These are phyloP conservation scores for Ascochyta rabiei DNA, from an alignment of 2,329 filamentous ascomycete species.

Conservation along the genomic window DNA sequence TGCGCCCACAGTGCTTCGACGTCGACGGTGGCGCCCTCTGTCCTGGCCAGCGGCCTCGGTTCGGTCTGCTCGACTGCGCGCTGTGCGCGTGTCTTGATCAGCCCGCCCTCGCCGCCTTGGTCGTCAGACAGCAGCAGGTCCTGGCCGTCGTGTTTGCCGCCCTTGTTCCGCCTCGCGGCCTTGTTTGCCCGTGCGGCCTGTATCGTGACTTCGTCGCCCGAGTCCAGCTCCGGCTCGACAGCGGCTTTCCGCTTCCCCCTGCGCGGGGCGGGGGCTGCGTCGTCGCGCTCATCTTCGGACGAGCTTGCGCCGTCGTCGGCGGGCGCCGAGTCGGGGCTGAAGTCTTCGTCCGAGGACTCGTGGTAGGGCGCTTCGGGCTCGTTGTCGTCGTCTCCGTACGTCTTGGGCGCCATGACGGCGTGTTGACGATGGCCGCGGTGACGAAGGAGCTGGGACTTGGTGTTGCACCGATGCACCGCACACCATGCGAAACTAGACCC, in stretches of 20 bases:
- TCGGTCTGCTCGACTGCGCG: constrained; percentile 69
- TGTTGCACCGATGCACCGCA: too few species aligned
- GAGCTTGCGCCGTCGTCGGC: constrained; percentile 59
- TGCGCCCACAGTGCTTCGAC: constrained; percentile 74
- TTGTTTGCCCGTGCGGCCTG: constrained; percentile 62
- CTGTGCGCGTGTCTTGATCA: constrained; percentile 76
- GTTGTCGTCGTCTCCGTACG: constrained; percentile 38
- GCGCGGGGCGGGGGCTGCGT: constrained; percentile 25
- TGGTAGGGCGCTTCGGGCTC: constrained; percentile 56
- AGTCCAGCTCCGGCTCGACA: constrained; percentile 50
- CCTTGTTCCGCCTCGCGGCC: constrained; percentile 49
- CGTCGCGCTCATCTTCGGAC: constrained; percentile 46
- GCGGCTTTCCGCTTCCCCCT: constrained; percentile 44
- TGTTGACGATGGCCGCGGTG: neutral
- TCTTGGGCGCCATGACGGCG: constrained; percentile 34
- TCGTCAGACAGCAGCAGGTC: constrained; percentile 37
- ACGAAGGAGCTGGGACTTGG: too few species aligned
- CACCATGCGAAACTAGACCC: too few species aligned
- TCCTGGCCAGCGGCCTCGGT: constrained; percentile 58
- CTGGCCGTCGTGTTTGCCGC: constrained; percentile 26
- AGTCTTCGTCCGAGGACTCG: constrained; percentile 75
- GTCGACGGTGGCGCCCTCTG: constrained; percentile 69
- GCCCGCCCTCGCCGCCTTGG: constrained; percentile 61
- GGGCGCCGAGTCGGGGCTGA: constrained; percentile 69
- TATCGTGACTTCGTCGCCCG: constrained; percentile 75